phyloP scores from a whole-genome alignment of 2,329 filamentous ascomycete genomes.

The Lomentospora prolificans region DNA sequence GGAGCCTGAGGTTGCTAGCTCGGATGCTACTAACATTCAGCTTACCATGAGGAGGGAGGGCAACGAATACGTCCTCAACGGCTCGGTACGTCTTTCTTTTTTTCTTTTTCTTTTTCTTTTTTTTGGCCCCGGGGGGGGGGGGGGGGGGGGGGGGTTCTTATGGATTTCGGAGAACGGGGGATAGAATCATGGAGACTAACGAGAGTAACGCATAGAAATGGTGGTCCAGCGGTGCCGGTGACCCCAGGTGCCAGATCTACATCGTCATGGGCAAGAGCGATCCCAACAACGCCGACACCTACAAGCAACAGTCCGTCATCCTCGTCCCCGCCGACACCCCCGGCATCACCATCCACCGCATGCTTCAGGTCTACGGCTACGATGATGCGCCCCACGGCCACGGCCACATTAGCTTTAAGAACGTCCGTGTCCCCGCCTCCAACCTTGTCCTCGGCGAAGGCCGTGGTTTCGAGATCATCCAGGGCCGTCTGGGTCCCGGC shows the following conservation, averaged over 20 bases:
- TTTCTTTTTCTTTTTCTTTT: not conserved
- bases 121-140: too few relatives aligned
- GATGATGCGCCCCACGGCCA: conserved; percentile 98
- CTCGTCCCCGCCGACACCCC: conserved; percentile 72
- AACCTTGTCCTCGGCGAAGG: conserved; percentile 91
- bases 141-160: too few relatives aligned
- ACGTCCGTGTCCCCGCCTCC: conserved; percentile 75
- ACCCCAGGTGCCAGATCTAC: conserved; percentile 85
- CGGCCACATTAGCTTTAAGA: conserved; percentile 79
- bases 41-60: conserved; percentile 75
- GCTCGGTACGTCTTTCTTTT: conserved; percentile 44
- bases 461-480: conserved; percentile 95
- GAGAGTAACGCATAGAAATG: conserved; percentile 62
- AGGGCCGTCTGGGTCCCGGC: conserved; percentile 88
- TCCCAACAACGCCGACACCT: conserved; percentile 61
- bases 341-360: conserved; percentile 86
- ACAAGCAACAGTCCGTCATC: conserved; percentile 88
- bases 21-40: conserved; percentile 88
- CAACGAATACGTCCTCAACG: conserved; percentile 84
- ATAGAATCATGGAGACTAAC: conserved; percentile 8
- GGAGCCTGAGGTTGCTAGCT: conserved; percentile 78
- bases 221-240: conserved; percentile 96
- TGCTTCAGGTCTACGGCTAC: conserved; percentile 90
- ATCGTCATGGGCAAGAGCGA: conserved; percentile 95
- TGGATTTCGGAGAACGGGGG: not conserved